Conservation (phyloP, 805 yeast species). For the Cyberlindnera bimundalis region DNA sequence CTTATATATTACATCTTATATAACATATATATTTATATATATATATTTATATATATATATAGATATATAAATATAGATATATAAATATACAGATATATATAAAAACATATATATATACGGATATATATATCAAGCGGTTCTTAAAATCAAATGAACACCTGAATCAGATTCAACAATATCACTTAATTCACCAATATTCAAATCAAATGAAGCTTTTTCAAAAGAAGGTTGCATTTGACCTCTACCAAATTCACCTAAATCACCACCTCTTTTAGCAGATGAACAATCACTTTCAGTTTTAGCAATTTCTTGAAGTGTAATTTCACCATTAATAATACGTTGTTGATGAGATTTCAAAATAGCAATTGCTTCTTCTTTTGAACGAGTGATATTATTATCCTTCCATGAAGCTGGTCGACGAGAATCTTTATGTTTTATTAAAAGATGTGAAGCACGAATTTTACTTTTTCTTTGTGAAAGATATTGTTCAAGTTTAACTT, state of each 20-base stretch:
- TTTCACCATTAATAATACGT: constrained; percentile 59
- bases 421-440: constrained; percentile 78
- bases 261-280: constrained; percentile 85
- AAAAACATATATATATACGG: no score
- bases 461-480: constrained; percentile 50
- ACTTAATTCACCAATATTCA: constrained; percentile 81
- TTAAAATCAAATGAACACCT: constrained; percentile 84
- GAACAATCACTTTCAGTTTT: constrained; percentile 83
- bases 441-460: constrained; percentile 76
- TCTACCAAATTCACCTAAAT: constrained; percentile 80
- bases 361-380: constrained; percentile 80
- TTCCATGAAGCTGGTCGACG: constrained; percentile 95
- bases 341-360: constrained; percentile 55
- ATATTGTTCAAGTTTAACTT: constrained; percentile 53
- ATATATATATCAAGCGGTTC: constrained; percentile 67
- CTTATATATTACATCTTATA: no score
- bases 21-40: no score
- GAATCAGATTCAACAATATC: constrained; percentile 84
- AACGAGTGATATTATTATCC: constrained; percentile 64
- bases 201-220: constrained; percentile 79
- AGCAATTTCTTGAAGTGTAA: constrained; percentile 69
- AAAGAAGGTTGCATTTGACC: constrained; percentile 96
- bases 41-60: no score
- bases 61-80: no score
- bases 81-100: no score